phyloP scores from a whole-genome alignment of 306 rosid genomes.

The Prunus dulcis region DNA sequence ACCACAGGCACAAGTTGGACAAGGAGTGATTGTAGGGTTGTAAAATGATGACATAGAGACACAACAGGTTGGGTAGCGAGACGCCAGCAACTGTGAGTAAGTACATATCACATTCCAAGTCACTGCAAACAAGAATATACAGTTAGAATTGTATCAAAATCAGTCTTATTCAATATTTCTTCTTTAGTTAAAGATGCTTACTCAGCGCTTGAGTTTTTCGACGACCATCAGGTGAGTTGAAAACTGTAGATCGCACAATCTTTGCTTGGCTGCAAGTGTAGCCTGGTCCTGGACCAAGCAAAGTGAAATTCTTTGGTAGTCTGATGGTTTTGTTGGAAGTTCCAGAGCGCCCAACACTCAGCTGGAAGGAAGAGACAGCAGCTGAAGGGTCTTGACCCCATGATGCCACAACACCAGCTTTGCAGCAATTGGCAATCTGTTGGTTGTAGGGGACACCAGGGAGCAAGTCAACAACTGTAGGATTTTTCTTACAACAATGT shows the following conservation, averaged over 20 bases:
- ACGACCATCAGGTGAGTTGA: slow-evolving; percentile 54
- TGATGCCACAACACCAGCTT: slow-evolving; percentile 70
- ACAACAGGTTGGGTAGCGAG: slow-evolving; percentile 83
- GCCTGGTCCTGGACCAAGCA: slow-evolving; percentile 72
- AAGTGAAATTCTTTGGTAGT: slow-evolving; percentile 64
- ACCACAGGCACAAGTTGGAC: slow-evolving; percentile 89
- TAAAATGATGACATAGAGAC: slow-evolving; percentile 91
- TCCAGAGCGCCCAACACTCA: slow-evolving; percentile 73
- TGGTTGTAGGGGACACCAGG: slow-evolving; percentile 75
- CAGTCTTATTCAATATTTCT: background rate
- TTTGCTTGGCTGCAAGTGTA: slow-evolving; percentile 78
- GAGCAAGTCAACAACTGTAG: slow-evolving; percentile 63
- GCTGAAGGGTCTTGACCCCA: slow-evolving; percentile 72
- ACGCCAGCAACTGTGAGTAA: slow-evolving; percentile 85
- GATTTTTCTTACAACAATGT: slow-evolving; percentile 71
- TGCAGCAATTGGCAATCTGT: slow-evolving; percentile 65
- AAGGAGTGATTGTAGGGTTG: slow-evolving; percentile 63
- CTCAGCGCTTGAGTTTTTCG: slow-evolving; percentile 64
- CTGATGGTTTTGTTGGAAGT: slow-evolving; percentile 72
- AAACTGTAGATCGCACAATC: slow-evolving; percentile 52
- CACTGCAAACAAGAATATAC: slow-evolving; percentile 45
- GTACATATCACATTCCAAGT: slow-evolving; percentile 97
- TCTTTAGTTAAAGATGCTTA: slow-evolving; percentile 22
- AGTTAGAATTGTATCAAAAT: too few relatives aligned
- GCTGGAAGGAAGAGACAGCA: slow-evolving; percentile 68